These are phyloP conservation scores for Stentor roeselii DNA, from an alignment of 73 alveolate genomes.

Conservation along the genomic window DNA sequence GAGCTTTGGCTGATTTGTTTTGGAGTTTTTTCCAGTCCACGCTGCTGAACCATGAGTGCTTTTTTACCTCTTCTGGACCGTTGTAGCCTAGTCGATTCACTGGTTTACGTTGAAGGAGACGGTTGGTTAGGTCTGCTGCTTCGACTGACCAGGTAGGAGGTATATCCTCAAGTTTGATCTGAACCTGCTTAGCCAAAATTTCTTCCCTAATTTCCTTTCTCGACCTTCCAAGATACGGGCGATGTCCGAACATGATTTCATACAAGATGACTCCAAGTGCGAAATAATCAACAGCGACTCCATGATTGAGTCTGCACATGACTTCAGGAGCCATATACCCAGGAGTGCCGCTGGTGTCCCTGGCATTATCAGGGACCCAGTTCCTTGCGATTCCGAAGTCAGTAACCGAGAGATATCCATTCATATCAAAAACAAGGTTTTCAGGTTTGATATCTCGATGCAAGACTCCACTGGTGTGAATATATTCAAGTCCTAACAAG, in stretches of 20 bases:
- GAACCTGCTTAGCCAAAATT: constrained; percentile 81
- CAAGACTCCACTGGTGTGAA: constrained; percentile 54
- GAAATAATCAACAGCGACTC: constrained; percentile 42
- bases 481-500: constrained; percentile 58
- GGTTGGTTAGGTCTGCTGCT: constrained; percentile 88
- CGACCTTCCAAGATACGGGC: constrained; percentile 92
- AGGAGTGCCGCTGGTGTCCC: constrained; percentile 93
- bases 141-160: constrained; percentile 94
- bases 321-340: constrained; percentile 94
- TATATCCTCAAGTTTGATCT: constrained; percentile 72
- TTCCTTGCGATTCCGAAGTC: constrained; percentile 94
- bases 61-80: constrained; percentile 89
- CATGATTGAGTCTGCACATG: constrained; percentile 82
- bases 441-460: constrained; percentile 79
- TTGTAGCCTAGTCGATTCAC: constrained; percentile 78
- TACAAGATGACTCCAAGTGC: constrained; percentile 34
- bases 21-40: constrained; percentile 79
- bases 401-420: constrained; percentile 73
- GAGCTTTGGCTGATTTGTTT: constrained; percentile 75
- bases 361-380: constrained; percentile 85
- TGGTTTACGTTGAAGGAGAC: constrained; percentile 58
- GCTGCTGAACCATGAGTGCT: constrained; percentile 91
- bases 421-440: constrained; percentile 53
- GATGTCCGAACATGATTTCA: constrained; percentile 75
- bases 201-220: constrained; percentile 95